phyloP scores from a whole-genome alignment of 2,329 filamentous ascomycete genomes.

The Penicillium sp. region DNA sequence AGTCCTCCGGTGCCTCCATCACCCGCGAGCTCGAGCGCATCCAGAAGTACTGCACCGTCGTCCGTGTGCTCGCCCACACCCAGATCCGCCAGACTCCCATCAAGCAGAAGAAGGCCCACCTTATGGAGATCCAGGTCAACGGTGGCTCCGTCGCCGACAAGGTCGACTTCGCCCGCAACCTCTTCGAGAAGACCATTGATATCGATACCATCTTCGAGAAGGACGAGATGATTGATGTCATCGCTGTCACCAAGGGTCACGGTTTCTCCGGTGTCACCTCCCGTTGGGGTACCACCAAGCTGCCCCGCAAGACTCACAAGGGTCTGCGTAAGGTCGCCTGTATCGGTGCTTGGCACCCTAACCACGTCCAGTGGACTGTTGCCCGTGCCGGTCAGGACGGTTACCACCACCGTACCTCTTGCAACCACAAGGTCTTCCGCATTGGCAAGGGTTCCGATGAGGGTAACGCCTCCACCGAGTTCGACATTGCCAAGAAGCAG shows the following conservation, averaged over 20 bases:
- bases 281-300: slow-evolving; percentile 99
- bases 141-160: slow-evolving; percentile 94
- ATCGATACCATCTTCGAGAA: slow-evolving; percentile 96
- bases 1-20: slow-evolving; percentile 84
- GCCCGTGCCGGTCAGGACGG: slow-evolving; percentile 99
- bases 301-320: slow-evolving; percentile 99
- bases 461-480: slow-evolving; percentile 88
- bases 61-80: slow-evolving; percentile 98
- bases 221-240: slow-evolving; percentile 99
- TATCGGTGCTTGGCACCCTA: slow-evolving; percentile 99
- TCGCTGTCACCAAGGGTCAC: slow-evolving; percentile 99
- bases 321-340: slow-evolving; percentile 99
- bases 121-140: slow-evolving; percentile 99
- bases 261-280: slow-evolving; percentile 95
- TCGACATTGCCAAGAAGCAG: slow-evolving; percentile 97
- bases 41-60: slow-evolving; percentile 99
- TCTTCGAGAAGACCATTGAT: slow-evolving; percentile 98
- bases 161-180: slow-evolving; percentile 88
- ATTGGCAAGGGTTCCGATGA: slow-evolving; percentile 90
- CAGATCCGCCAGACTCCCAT: slow-evolving; percentile 98
- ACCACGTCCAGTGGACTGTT: slow-evolving; percentile 99
- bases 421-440: slow-evolving; percentile 99
- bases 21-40: slow-evolving; percentile 98
- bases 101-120: slow-evolving; percentile 99
- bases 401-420: slow-evolving; percentile 99